A percentile compares a stretch with the other conserved stretches of the same genome.
Conservation (phyloP, 805 yeast genomes). For the Saccharomyces mikatae region DNA sequence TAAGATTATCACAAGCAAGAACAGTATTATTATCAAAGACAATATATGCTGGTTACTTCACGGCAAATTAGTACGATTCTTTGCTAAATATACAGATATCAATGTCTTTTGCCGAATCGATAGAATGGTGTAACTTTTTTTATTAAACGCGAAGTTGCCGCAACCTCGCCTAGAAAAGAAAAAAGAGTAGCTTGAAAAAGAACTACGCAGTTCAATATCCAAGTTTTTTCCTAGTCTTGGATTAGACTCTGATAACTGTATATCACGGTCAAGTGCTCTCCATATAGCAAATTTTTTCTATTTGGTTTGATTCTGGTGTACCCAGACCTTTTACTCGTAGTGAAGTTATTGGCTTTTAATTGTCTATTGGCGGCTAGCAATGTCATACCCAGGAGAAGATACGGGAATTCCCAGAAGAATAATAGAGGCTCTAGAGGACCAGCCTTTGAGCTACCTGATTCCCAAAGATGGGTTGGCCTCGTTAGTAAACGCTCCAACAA, state of each 20-base stretch:
- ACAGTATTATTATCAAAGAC: neutral
- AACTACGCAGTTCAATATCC: neutral
- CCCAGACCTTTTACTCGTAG: neutral
- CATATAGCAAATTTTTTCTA: neutral
- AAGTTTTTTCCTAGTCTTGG: neutral
- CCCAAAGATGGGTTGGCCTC: slow-evolving; percentile 23
- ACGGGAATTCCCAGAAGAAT: slow-evolving; percentile 21
- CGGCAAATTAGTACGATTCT: neutral
- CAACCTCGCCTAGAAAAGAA: neutral
- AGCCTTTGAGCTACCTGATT: slow-evolving; percentile 23
- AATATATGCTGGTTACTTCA: neutral
- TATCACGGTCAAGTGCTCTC: neutral
- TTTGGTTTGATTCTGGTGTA: neutral
- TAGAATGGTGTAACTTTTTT: neutral
- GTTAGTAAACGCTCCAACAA: slow-evolving; percentile 10
- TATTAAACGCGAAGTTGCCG: neutral
- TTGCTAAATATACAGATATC: neutral
- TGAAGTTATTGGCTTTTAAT: neutral
- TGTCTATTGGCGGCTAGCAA: neutral
- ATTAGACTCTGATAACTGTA: neutral
- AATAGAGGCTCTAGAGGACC: slow-evolving; percentile 18
- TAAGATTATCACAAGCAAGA: too few relatives aligned
- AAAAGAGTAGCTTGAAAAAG: neutral
- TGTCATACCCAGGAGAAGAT: slow-evolving; percentile 29
- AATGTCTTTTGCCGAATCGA: neutral